phyloP scores from a whole-genome alignment of 2,329 filamentous ascomycete genomes.

The Aspergillus sp. region DNA sequence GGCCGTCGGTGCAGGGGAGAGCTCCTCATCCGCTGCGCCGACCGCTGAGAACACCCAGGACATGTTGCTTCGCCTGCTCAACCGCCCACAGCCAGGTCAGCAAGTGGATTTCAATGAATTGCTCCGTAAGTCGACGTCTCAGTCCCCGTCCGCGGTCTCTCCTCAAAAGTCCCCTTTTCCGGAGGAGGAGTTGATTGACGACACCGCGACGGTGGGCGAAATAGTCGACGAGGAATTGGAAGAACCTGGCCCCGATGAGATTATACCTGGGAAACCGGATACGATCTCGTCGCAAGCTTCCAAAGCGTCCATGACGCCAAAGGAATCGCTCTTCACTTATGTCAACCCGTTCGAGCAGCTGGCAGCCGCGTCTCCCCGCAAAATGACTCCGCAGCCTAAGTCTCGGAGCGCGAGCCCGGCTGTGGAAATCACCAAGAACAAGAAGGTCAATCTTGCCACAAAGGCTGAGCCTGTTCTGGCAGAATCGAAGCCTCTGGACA shows the following conservation, averaged over 20 bases:
- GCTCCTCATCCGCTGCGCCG: conserved; percentile 16
- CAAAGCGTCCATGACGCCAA: conserved; percentile 29
- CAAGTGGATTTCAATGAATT: conserved; percentile 17
- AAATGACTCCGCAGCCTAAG: conserved; percentile 48
- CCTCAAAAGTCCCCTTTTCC: conserved; percentile 25
- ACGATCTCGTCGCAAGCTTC: conserved; percentile 32
- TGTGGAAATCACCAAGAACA: conserved; percentile 20
- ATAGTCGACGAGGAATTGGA: conserved; percentile 1
- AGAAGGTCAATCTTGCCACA: conserved; percentile 17
- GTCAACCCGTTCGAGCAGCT: conserved; percentile 69
- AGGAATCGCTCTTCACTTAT: conserved; percentile 59
- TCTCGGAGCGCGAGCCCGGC: conserved; percentile 38
- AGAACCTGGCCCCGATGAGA: conserved; percentile 8
- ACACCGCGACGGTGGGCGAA: neutral
- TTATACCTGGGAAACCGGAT: conserved; percentile 22
- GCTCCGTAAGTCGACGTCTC: conserved; percentile 20
- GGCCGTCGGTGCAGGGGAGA: conserved; percentile 13
- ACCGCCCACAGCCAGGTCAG: conserved; percentile 55
- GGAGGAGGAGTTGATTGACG: conserved; percentile 5
- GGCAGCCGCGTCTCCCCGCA: conserved; percentile 61
- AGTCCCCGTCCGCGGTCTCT: conserved; percentile 38
- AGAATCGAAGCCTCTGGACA: conserved; percentile 7
- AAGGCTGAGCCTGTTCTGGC: conserved; percentile 11
- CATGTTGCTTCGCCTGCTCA: conserved; percentile 79
- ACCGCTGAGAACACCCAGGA: conserved; percentile 70